Evolutionary conservation across 768 basidiomycete genomes (phyloP).

Genomic region (Termitomyces sp.): DNA sequence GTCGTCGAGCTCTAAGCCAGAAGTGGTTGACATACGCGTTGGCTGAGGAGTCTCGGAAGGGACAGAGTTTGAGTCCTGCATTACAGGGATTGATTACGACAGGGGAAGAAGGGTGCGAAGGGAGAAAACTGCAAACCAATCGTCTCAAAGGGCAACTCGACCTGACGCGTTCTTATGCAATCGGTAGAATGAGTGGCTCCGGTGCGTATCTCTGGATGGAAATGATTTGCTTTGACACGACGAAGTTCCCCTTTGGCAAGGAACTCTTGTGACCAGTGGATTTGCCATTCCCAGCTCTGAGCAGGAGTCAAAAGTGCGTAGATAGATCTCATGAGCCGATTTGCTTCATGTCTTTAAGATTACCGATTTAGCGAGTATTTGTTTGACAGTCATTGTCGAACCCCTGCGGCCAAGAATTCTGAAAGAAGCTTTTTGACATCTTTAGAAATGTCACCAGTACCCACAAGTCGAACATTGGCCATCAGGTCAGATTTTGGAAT

Average conservation of each 20-base stretch:
- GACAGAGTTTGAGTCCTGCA: slow-evolving; percentile 1
- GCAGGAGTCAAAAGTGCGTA: slow-evolving; percentile 10
- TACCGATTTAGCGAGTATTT: slow-evolving; percentile 29
- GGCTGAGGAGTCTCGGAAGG: not conserved
- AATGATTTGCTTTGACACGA: slow-evolving; percentile 21
- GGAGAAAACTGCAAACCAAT: not conserved
- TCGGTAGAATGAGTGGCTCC: slow-evolving; percentile 14
- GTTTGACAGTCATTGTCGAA: slow-evolving; percentile 19
- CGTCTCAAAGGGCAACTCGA: slow-evolving; percentile 4
- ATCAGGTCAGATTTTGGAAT: slow-evolving; percentile 14
- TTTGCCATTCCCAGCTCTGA: slow-evolving; percentile 14
- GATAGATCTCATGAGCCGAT: slow-evolving; percentile 24
- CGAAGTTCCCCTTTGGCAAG: slow-evolving; percentile 19
- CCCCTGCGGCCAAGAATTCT: slow-evolving; percentile 13
- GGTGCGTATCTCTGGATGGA: slow-evolving; percentile 18
- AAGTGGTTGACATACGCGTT: not conserved
- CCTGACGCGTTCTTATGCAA: slow-evolving; percentile 22
- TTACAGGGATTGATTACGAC: not conserved
- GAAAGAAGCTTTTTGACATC: slow-evolving; percentile 24
- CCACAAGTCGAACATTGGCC: slow-evolving; percentile 12
- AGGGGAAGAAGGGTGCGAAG: not conserved
- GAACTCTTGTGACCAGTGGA: slow-evolving; percentile 16
- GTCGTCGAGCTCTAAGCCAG: slow-evolving; percentile 1
- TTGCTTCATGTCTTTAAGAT: slow-evolving; percentile 14
- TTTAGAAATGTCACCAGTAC: slow-evolving; percentile 20